Evolutionary conservation across 129 eudicot species (phyloP).

Genomic region (Chrysanthemum makinoi): DNA sequence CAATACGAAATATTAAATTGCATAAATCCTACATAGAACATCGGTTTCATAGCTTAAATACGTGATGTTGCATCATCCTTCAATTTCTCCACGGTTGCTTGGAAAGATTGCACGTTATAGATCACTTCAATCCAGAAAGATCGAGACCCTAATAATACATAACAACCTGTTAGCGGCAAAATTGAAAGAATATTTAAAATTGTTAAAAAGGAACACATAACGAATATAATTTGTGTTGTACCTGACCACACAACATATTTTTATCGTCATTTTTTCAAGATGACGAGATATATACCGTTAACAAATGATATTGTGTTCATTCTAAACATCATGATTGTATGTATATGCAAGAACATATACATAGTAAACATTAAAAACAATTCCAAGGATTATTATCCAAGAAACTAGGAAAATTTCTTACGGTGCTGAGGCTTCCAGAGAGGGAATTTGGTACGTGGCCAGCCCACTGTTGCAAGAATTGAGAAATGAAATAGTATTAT

Average conservation of each 20-base stretch:
- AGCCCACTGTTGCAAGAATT: constrained; percentile 67
- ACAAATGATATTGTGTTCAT: background rate
- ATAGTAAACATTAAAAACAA: background rate
- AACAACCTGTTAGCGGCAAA: background rate
- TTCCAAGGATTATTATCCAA: background rate
- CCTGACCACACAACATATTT: no score
- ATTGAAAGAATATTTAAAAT: no score
- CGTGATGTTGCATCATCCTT: constrained; percentile 1
- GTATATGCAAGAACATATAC: background rate
- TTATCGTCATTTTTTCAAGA: no score
- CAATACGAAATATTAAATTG: background rate
- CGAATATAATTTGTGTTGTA: no score
- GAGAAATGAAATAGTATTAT: background rate
- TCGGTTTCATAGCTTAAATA: constrained; percentile 7
- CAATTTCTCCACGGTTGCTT: constrained; percentile 12
- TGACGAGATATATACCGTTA: no score
- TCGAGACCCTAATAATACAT: constrained; percentile 28
- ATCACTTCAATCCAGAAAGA: constrained; percentile 40
- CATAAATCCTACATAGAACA: constrained; percentile 19
- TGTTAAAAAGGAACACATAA: no score
- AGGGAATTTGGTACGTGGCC: constrained; percentile 67
- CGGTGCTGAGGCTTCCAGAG: constrained; percentile 44
- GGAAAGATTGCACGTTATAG: background rate
- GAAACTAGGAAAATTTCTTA: constrained; percentile 34
- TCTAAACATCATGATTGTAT: background rate